These are phyloP conservation scores for Chaetomiaceae sp. DNA, from an alignment of 2,329 filamentous ascomycete species.

Conservation along the genomic window DNA sequence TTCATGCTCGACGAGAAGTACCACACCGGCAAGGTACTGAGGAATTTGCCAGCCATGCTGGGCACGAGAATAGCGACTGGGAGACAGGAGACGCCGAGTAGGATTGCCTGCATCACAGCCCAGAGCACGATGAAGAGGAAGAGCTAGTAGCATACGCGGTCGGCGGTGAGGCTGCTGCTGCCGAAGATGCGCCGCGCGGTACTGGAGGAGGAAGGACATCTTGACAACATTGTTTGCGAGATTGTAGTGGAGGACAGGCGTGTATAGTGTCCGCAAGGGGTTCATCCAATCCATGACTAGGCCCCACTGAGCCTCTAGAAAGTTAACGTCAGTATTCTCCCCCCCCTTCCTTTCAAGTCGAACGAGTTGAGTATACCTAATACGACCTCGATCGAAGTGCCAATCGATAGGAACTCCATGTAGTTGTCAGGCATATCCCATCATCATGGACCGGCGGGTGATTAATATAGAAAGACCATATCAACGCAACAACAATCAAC, in stretches of 20 bases:
- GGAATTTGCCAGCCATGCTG: slow-evolving; percentile 26
- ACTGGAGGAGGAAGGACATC: slow-evolving; percentile 33
- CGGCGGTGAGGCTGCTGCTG: slow-evolving; percentile 19
- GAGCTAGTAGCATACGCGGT: slow-evolving; percentile 31
- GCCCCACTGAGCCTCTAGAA: too few relatives aligned
- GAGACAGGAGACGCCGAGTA: slow-evolving; percentile 30
- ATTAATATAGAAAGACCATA: too few relatives aligned
- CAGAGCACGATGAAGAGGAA: slow-evolving; percentile 29
- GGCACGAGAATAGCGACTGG: slow-evolving; percentile 28
- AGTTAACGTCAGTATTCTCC: too few relatives aligned
- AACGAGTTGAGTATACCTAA: too few relatives aligned
- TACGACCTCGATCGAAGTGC: too few relatives aligned
- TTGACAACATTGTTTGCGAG: slow-evolving; percentile 33
- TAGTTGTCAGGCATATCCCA: too few relatives aligned
- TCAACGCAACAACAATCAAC: too few relatives aligned
- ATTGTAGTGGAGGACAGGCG: slow-evolving; percentile 33
- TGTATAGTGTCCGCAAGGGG: too few relatives aligned
- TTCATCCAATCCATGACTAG: too few relatives aligned
- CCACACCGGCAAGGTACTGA: slow-evolving; percentile 32
- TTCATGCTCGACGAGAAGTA: slow-evolving; percentile 31
- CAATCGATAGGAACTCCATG: too few relatives aligned
- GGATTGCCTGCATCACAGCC: slow-evolving; percentile 27
- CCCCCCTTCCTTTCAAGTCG: too few relatives aligned
- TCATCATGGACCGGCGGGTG: too few relatives aligned
- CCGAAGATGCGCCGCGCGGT: slow-evolving; percentile 33